phyloP scores from a whole-genome alignment of 2,329 filamentous ascomycete species.

The Ceratocystis alfenasii region DNA sequence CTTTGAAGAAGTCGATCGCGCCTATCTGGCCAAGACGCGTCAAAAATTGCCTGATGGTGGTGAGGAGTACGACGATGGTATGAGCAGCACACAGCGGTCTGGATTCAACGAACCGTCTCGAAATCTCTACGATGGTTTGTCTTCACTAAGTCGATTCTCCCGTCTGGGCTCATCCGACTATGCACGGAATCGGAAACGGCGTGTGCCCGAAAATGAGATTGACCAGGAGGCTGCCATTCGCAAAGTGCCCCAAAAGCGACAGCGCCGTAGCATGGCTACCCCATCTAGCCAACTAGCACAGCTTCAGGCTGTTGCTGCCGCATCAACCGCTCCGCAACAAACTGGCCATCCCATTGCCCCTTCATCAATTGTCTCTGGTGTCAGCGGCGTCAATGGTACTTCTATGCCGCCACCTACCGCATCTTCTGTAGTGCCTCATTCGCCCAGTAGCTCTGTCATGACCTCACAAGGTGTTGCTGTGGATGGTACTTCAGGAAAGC shows the following conservation, averaged over 20 bases:
- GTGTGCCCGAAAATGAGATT: slow-evolving; percentile 12
- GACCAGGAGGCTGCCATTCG: slow-evolving; percentile 8
- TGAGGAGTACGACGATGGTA: slow-evolving; percentile 14
- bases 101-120: slow-evolving; percentile 18
- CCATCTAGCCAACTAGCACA: slow-evolving; percentile 20
- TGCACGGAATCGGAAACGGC: slow-evolving; percentile 21
- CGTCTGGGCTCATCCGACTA: slow-evolving; percentile 18
- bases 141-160: slow-evolving; percentile 20
- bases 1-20: slow-evolving; percentile 22
- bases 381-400: neutral
- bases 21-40: slow-evolving; percentile 21
- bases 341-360: neutral
- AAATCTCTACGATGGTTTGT: slow-evolving; percentile 21
- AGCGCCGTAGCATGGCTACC: slow-evolving; percentile 20
- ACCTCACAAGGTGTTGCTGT: neutral
- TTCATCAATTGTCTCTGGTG: neutral
- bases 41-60: slow-evolving; percentile 20
- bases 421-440: slow-evolving; percentile 8
- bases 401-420: neutral
- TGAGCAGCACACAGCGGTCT: slow-evolving; percentile 11
- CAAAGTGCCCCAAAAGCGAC: slow-evolving; percentile 22
- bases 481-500: slow-evolving; percentile 20
- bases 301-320: slow-evolving; percentile 13
- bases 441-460: slow-evolving; percentile 1
- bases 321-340: neutral